Base-by-base conservation (phyloP, 352 stramenopile species). In the Phytophthora nicotianae region DNA sequence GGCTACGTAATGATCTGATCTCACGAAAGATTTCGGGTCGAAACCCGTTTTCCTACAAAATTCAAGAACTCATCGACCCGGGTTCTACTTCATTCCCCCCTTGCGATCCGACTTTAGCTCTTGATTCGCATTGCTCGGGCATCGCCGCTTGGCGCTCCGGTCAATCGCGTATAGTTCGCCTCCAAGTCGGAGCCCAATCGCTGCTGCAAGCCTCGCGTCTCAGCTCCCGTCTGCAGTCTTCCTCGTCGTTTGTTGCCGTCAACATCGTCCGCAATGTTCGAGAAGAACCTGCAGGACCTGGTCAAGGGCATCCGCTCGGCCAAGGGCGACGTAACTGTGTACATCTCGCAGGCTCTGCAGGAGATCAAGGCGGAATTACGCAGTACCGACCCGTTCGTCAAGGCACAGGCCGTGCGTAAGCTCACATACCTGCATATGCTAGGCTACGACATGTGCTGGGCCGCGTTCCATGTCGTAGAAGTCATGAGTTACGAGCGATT, bases 311-410 rank as follows among this genome's bases (percentile, higher is more conserved):
- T 99, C 72, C 96, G 98, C 52, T 96, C 94, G 50, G 76, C 95
- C 73, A 99, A 99, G 68, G 88, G 93, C 63, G 96, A 99, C 61
- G 94, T 97, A 38, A 92, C 79, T 19, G 75, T 97, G 32, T 99
- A 97, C 84, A 99, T 99, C 62, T 98, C 93, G 32, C 88, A 98
- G 74, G 91, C 88, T 47, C 96, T 99, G 67, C 88, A 97, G 24
- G 97, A 99, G 70, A 99, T 99, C 80, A 99, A 99, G 79, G 81
- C 85, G 14, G 98, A 99, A 78, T 85, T 99, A 35, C 96, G 96
- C 74, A 97, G 79, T 46, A 98, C 90, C 19, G 97, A 99, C 77
- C 83, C 91, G 51, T 98, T 98, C 62, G 71, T 98, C 50, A 99
- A 99, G 75, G 81, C 93, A 11, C 95, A 99, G 67, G 97, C 97